Evolutionary conservation across 257 asterid species (phyloP).

Genomic region (Nicotiana undulata): DNA sequence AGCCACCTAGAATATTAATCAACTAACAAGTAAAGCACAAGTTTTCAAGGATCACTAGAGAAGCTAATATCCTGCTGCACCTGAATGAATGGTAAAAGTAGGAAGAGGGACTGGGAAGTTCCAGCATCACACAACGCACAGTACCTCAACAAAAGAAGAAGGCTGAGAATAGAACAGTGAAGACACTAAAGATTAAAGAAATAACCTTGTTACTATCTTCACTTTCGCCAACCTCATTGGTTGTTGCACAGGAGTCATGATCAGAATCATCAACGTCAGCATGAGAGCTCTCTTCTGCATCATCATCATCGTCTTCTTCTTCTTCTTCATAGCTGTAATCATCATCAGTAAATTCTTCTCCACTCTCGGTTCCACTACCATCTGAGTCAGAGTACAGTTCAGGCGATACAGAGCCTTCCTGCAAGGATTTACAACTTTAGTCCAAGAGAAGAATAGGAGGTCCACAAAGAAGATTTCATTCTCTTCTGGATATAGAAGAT

Average conservation of each 20-base stretch:
- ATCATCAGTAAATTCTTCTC: slow-evolving; percentile 73
- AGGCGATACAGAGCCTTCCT: slow-evolving; percentile 70
- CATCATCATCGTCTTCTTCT: slow-evolving; percentile 35
- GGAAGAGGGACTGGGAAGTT: background rate
- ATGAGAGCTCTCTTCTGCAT: slow-evolving; percentile 43
- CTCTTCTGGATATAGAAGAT: background rate
- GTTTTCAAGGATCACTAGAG: background rate
- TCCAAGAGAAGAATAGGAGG: background rate
- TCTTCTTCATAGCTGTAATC: slow-evolving; percentile 39
- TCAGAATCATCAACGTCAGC: slow-evolving; percentile 46
- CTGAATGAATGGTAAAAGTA: background rate
- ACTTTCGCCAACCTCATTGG: slow-evolving; percentile 39
- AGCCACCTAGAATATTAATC: background rate
- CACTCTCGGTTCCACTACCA: slow-evolving; percentile 78
- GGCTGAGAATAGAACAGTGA: slow-evolving; percentile 14
- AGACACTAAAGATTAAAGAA: background rate
- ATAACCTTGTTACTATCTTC: slow-evolving; percentile 39
- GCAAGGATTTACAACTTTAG: slow-evolving; percentile 12
- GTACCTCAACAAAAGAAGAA: background rate
- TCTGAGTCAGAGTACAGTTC: slow-evolving; percentile 90
- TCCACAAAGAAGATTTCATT: background rate
- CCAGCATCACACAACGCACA: background rate
- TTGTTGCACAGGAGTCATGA: slow-evolving; percentile 38
- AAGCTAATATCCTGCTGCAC: background rate
- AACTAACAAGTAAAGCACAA: background rate